Base-by-base conservation (phyloP, 1,284 basidiomycete genomes). In the Amylostereum chailletii region DNA sequence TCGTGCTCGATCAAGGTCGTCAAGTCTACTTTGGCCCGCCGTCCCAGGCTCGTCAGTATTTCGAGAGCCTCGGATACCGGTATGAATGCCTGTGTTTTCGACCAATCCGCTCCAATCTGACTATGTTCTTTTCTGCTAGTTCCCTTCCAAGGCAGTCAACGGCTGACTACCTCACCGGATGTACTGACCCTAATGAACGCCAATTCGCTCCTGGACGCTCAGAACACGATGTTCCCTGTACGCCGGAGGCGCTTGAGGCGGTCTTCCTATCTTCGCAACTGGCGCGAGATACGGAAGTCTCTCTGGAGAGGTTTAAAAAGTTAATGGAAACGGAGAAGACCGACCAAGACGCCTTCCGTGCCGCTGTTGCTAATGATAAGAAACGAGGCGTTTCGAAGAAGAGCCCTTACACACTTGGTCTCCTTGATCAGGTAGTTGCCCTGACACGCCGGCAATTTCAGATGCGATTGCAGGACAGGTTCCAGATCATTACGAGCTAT, bases 331-430 rank as follows among this genome's bases (percentile, higher is more conserved):
- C 74, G 0, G 79, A 85, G 55, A 80, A 82, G 56, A 66, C 70
- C 0, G 81, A 86, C 53, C 82, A 89, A 62, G 79, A 85, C 49
- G 74, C 79, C 26, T 94, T 95, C 75, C 78, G 81, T 45, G 70
- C 73, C 19, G 90, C 91, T 1, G 88, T 92, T 33, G 64, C 69
- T 26, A 81, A 83, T 2, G 85, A 91, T 63, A 95, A 94, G 75
- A 86, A 90, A 68, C 79, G 76, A 48, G 86, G 90, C 26, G 90
- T 93, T 3, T 81, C 86, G 29, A 82, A 81, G 66, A 90, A 87
- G 69, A 90, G 85, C 56, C 86, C 90, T 3, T 95, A 94, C 69
- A 94, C 90, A 2, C 81, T 94, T 37, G 82, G 86, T 2, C 90
- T 90, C 67, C 63, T 69, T 43, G 78, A 80, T 2, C 91, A 94